phyloP scores from a whole-genome alignment of 805 yeast genomes.

The Myxozyma nipponensis region DNA sequence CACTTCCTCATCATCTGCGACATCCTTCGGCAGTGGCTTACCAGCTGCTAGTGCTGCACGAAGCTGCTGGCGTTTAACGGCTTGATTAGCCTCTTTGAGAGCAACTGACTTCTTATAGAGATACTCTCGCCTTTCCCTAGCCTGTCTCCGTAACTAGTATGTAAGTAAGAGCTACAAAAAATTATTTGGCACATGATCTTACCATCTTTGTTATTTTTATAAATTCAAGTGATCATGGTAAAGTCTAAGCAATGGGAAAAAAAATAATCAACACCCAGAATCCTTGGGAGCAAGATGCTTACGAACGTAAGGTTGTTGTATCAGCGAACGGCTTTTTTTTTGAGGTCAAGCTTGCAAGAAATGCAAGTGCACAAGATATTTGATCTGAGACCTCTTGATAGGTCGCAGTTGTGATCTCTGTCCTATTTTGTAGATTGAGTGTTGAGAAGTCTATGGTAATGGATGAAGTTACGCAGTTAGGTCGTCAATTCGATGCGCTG shows the following conservation, averaged over 20 bases:
- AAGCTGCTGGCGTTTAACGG: constrained; percentile 80
- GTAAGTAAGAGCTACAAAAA: too few relatives aligned
- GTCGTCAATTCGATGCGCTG: constrained; percentile 23
- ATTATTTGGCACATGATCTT: too few relatives aligned
- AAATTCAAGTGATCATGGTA: too few relatives aligned
- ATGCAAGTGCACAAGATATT: too few relatives aligned
- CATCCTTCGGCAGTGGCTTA: constrained; percentile 80
- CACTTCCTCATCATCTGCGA: constrained; percentile 79
- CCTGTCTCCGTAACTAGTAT: constrained; percentile 62
- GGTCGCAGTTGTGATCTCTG: background rate
- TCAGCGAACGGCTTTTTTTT: too few relatives aligned
- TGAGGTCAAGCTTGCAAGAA: background rate
- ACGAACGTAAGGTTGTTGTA: too few relatives aligned
- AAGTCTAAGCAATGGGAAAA: too few relatives aligned
- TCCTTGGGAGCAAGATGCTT: too few relatives aligned
- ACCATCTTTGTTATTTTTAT: too few relatives aligned
- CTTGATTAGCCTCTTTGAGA: constrained; percentile 80
- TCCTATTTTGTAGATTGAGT: background rate
- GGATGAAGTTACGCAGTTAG: constrained; percentile 24
- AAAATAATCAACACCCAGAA: too few relatives aligned
- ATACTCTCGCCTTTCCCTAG: constrained; percentile 94
- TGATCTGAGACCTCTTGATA: too few relatives aligned
- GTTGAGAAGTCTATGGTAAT: constrained; percentile 1
- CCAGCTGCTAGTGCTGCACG: constrained; percentile 89
- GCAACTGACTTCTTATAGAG: constrained; percentile 83